Conservation (phyloP, 1,284 basidiomycete genomes). For the Naganishia albida region DNA sequence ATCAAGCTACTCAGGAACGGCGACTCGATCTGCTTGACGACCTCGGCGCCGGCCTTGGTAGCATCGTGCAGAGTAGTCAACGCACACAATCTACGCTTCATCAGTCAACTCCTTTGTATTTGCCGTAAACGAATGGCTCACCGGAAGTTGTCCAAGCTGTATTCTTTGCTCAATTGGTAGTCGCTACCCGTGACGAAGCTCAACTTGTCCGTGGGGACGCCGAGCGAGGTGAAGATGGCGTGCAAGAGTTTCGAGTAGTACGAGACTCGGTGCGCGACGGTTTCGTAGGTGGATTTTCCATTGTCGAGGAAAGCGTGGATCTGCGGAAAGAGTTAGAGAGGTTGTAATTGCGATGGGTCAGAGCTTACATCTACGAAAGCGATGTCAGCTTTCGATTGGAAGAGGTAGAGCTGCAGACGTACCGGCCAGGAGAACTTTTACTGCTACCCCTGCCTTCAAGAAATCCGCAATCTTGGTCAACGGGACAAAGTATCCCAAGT, state of each 20-base stretch:
- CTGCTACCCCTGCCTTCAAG: conserved; percentile 84
- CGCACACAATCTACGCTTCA: conserved; percentile 65
- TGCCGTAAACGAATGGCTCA: conserved; percentile 34
- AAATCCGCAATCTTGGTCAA: conserved; percentile 97
- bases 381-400: not conserved
- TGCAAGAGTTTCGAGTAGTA: conserved; percentile 86
- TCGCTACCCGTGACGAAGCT: conserved; percentile 75
- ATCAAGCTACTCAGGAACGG: conserved; percentile 87
- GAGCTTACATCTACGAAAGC: conserved; percentile 11
- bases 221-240: conserved; percentile 81
- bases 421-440: conserved; percentile 89
- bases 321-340: conserved; percentile 54
- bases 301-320: conserved; percentile 99
- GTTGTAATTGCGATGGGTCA: conserved; percentile 30
- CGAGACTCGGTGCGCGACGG: conserved; percentile 82
- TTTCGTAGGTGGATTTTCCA: conserved; percentile 93
- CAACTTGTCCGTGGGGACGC: conserved; percentile 83
- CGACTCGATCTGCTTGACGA: conserved; percentile 95
- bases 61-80: conserved; percentile 93
- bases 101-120: not conserved
- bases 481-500: conserved; percentile 96
- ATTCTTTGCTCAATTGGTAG: conserved; percentile 88
- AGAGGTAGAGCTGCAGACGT: conserved; percentile 37
- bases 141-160: conserved; percentile 92
- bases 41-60: conserved; percentile 98